These are phyloP conservation scores for Leucocoprinus birnbaumii DNA, from an alignment of 768 basidiomycete genomes.

Conservation along the genomic window DNA sequence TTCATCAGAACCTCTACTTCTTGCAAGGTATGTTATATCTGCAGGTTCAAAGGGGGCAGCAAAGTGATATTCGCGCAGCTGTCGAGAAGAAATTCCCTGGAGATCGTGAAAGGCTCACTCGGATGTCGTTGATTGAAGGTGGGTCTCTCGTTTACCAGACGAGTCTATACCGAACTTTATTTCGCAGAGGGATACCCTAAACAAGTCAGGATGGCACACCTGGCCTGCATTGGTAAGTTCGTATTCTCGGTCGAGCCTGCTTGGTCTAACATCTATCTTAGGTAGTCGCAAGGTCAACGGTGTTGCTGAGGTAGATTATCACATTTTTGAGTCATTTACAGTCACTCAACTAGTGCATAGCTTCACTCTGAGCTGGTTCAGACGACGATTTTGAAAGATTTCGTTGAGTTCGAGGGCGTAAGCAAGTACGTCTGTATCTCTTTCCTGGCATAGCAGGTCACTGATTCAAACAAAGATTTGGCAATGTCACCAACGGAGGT, in stretches of 20 bases:
- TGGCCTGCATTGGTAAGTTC: conserved; percentile 74
- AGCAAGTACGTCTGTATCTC: conserved; percentile 57
- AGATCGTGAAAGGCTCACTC: conserved; percentile 71
- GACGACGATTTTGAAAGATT: conserved; percentile 84
- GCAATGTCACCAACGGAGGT: conserved; percentile 94
- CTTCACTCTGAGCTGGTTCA: conserved; percentile 88
- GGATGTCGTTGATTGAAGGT: conserved; percentile 94
- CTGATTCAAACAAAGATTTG: conserved; percentile 44
- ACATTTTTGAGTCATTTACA: not conserved
- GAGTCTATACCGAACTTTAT: not conserved
- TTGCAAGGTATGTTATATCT: conserved; percentile 59
- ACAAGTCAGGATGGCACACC: conserved; percentile 86
- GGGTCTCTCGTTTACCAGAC: not conserved
- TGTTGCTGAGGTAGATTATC: conserved; percentile 72
- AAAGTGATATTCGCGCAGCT: conserved; percentile 31
- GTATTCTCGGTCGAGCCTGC: conserved; percentile 12
- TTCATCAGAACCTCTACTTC: conserved; percentile 60
- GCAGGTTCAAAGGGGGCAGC: not conserved
- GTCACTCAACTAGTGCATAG: conserved; percentile 29
- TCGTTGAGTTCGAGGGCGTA: conserved; percentile 87
- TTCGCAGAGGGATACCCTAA: conserved; percentile 76
- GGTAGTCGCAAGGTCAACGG: conserved; percentile 89
- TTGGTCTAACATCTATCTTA: conserved; percentile 19
- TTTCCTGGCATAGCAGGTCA: not conserved
- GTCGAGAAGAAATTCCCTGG: conserved; percentile 91